phyloP scores from a whole-genome alignment of 2,329 filamentous ascomycete species.

The Aspergillus calidoustus region DNA sequence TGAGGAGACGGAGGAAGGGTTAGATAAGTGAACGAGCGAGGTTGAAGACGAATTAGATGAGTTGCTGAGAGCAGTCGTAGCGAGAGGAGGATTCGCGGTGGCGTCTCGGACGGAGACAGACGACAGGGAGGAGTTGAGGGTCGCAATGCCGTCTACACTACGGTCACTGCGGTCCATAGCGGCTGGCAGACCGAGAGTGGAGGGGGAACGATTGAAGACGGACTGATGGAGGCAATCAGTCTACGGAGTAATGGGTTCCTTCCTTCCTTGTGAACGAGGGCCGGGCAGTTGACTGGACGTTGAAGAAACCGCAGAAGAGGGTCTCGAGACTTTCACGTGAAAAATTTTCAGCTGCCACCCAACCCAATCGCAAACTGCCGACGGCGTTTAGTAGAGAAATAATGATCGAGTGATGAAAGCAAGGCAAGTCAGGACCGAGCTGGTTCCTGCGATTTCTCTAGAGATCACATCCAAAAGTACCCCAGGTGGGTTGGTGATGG shows the following conservation, averaged over 20 bases:
- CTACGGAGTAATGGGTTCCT: not conserved
- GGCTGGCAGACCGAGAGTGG: slow-evolving; percentile 12
- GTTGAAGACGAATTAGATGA: slow-evolving; percentile 23
- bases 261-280: slow-evolving; percentile 13
- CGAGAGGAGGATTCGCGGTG: slow-evolving; percentile 17
- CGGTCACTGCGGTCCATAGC: slow-evolving; percentile 29
- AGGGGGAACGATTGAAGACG: slow-evolving; percentile 3
- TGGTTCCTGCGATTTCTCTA: slow-evolving; percentile 2
- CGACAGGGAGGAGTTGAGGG: slow-evolving; percentile 23
- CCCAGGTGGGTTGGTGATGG: not conserved
- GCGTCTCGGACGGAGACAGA: slow-evolving; percentile 23
- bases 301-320: not conserved
- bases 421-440: slow-evolving; percentile 9
- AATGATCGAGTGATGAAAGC: not conserved
- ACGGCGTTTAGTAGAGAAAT: slow-evolving; percentile 5
- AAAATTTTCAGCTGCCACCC: slow-evolving; percentile 1
- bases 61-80: slow-evolving; percentile 11
- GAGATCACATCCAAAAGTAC: not conserved
- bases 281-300: slow-evolving; percentile 6
- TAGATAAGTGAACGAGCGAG: slow-evolving; percentile 18
- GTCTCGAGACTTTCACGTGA: slow-evolving; percentile 20
- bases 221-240: slow-evolving; percentile 9
- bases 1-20: slow-evolving; percentile 21
- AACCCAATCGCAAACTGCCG: not conserved
- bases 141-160: slow-evolving; percentile 24